phyloP scores from a whole-genome alignment of 352 stramenopile species.

The Pythium pyrilobum region DNA sequence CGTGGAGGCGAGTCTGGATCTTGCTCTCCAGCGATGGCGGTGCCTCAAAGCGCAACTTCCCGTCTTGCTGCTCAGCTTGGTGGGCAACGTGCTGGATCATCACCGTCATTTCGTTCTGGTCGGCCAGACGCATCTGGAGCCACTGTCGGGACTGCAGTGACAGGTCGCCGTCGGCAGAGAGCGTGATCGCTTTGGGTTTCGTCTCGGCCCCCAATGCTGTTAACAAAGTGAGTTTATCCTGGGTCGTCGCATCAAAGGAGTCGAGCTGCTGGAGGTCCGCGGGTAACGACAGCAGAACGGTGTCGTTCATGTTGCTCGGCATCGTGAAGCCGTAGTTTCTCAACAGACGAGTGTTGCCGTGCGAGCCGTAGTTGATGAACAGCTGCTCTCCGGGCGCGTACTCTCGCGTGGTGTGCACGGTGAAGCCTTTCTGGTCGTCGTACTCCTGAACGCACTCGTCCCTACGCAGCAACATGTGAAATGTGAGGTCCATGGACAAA shows the following conservation, averaged over 20 bases:
- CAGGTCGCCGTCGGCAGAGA: slow-evolving; percentile 30
- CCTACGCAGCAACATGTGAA: slow-evolving; percentile 19
- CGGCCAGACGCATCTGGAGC: slow-evolving; percentile 47
- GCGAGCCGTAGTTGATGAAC: slow-evolving; percentile 77
- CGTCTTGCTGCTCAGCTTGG: neutral
- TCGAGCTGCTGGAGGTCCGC: slow-evolving; percentile 29
- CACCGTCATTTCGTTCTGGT: slow-evolving; percentile 34
- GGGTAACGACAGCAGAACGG: slow-evolving; percentile 35
- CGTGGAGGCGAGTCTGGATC: slow-evolving; percentile 9
- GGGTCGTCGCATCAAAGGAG: slow-evolving; percentile 18
- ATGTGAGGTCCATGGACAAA: neutral
- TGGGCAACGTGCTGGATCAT: slow-evolving; percentile 31
- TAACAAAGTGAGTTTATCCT: slow-evolving; percentile 21
- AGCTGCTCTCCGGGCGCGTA: slow-evolving; percentile 65
- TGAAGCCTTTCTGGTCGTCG: slow-evolving; percentile 52
- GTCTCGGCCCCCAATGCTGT: neutral
- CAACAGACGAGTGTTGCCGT: slow-evolving; percentile 58
- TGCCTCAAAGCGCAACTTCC: slow-evolving; percentile 26
- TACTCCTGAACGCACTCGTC: slow-evolving; percentile 66
- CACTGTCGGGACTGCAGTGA: slow-evolving; percentile 33
- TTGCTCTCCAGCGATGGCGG: slow-evolving; percentile 23
- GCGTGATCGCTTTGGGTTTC: slow-evolving; percentile 16
- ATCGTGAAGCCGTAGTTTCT: slow-evolving; percentile 80
- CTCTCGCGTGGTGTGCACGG: slow-evolving; percentile 47
- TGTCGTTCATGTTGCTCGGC: slow-evolving; percentile 36